phyloP scores from a whole-genome alignment of 768 basidiomycete genomes.

The Naematelia aurantialba region DNA sequence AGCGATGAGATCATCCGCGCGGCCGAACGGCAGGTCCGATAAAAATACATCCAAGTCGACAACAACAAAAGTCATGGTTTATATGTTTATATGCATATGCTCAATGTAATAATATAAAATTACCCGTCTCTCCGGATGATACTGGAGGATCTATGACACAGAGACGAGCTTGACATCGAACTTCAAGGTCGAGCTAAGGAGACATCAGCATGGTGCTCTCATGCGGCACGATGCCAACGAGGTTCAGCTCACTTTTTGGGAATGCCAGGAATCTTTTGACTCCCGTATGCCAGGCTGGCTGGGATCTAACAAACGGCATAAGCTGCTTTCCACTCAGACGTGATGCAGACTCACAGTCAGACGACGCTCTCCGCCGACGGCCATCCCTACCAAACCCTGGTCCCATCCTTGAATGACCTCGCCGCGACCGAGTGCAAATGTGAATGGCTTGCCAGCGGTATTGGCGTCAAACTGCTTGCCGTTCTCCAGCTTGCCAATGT shows the following conservation, averaged over 20 bases:
- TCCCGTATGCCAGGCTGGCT: constrained; percentile 57
- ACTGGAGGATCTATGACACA: constrained; percentile 30
- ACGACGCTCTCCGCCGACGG: constrained; percentile 75
- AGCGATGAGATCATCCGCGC: neutral
- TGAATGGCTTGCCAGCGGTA: constrained; percentile 57
- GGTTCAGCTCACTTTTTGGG: constrained; percentile 56
- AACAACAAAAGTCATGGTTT: no score
- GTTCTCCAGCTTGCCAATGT: constrained; percentile 81
- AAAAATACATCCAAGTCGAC: no score
- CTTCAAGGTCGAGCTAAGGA: constrained; percentile 63
- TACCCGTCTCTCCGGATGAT: neutral
- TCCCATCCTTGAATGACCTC: constrained; percentile 88
- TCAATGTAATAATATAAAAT: neutral
- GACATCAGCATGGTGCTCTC: constrained; percentile 2
- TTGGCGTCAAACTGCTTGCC: constrained; percentile 72
- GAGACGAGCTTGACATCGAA: constrained; percentile 58
- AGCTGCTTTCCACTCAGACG: constrained; percentile 40
- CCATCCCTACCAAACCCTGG: constrained; percentile 86
- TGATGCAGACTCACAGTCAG: constrained; percentile 54
- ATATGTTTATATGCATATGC: neutral
- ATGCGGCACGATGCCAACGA: no score
- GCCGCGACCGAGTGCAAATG: constrained; percentile 74
- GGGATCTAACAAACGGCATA: constrained; percentile 53
- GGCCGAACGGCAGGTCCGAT: neutral
- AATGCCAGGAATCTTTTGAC: constrained; percentile 59